Base-by-base conservation (phyloP, 2,329 filamentous ascomycete genomes). In the Aspergillus sp. region DNA sequence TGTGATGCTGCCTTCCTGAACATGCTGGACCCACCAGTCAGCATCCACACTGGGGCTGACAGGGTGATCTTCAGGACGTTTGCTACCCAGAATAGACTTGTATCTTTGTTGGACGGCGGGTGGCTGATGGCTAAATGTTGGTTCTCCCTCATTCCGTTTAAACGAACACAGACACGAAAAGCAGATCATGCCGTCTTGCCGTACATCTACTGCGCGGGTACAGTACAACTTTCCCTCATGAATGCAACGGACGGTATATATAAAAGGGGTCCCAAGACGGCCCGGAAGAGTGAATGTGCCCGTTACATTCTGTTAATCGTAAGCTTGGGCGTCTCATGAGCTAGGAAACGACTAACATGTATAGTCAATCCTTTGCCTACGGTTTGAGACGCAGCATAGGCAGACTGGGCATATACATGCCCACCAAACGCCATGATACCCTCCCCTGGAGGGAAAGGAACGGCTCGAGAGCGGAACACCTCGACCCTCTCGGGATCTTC, bases 371-470 rank as follows among this genome's bases (percentile, higher is more conserved):
- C 76, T 29, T 67, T 61, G 4, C 55, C 57, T 8, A 79, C 73
- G 1, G 77, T 80, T 50, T 78, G 73, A 6, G 73, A 72, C 6
- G 77, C 77, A 10, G 77, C 77, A 66, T 74, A 80, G 10, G 73
- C 75, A 30, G 76, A 72, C 59, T 80, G 77, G n/a, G 74, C 73
- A 52, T 73, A 79, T 4, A 79, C 75, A 62, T 80, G 76, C 1
- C 77, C 76, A 8, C 77, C 77, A 58, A 77, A 79, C 0, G 75
- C 71, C 9, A 69, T 63, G 2, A 63, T 64, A 10, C 66, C 59
- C 5, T 61, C 63, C 3, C 67, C 71, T 0, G 74, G 73, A 7
- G 68, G 64, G 50, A 70, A 76, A 2, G 65, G 66, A 3, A 43
- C 42, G 33, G 62, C 52, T 9, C 60, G 39, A 1, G 66, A 51